Evolutionary conservation across 1,284 basidiomycete species (phyloP).

Genomic region (Testicularia cyperi): DNA sequence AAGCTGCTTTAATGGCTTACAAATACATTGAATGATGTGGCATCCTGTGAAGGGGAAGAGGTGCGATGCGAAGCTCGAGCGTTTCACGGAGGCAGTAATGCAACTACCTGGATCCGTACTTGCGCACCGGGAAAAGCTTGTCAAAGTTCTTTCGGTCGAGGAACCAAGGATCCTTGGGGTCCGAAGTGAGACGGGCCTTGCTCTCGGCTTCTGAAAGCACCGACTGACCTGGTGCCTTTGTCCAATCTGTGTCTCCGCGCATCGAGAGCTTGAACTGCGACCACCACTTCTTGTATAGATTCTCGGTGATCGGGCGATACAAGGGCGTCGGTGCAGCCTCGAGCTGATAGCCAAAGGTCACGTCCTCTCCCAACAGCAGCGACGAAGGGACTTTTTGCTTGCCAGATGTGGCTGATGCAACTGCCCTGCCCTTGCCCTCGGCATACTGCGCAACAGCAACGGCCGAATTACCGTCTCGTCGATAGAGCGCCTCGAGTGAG

Average conservation of each 20-base stretch:
- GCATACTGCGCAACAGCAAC: conserved; percentile 23
- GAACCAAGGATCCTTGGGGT: conserved; percentile 42
- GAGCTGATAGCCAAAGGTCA: conserved; percentile 31
- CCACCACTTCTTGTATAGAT: conserved; percentile 36
- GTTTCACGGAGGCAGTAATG: no score
- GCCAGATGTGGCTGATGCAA: conserved; percentile 9
- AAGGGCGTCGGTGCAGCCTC: conserved; percentile 31
- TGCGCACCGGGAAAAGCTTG: conserved; percentile 24
- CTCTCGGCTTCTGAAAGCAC: conserved; percentile 8
- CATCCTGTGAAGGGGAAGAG: no score
- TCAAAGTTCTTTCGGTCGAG: conserved; percentile 40
- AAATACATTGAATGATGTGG: no score
- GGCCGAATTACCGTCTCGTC: conserved; percentile 27
- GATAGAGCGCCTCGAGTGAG: conserved; percentile 14
- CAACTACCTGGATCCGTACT: conserved; percentile 2
- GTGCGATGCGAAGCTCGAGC: no score
- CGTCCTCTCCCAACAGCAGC: conserved; percentile 26
- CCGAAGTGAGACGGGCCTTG: conserved; percentile 8
- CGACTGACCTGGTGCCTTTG: conserved; percentile 5
- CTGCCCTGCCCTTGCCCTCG: conserved; percentile 17
- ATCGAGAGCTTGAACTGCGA: conserved; percentile 32
- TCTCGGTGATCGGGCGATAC: conserved; percentile 20
- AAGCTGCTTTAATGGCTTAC: no score
- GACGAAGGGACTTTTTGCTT: conserved; percentile 26
- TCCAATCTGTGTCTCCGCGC: conserved; percentile 33